Evolutionary conservation across 768 basidiomycete species (phyloP).

Genomic region (Daedalea quercina): DNA sequence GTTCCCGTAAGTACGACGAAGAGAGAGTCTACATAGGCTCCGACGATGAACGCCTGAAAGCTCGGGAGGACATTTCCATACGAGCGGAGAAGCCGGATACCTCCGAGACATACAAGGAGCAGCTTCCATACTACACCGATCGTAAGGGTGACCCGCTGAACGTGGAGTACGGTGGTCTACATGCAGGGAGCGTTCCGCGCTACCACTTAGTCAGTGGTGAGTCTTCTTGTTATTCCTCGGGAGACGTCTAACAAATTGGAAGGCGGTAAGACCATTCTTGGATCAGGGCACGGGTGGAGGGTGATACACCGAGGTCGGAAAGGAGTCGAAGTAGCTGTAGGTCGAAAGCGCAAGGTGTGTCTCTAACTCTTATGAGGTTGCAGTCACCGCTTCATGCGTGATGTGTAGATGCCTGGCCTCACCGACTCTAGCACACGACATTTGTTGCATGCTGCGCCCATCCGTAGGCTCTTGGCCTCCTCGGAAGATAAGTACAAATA

Average conservation of each 20-base stretch:
- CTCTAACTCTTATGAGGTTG: slow-evolving; percentile 2
- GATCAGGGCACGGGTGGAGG: slow-evolving; percentile 45
- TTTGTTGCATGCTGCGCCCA: slow-evolving; percentile 46
- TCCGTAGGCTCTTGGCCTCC: slow-evolving; percentile 38
- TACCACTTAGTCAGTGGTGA: slow-evolving; percentile 55
- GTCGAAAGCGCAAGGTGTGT: slow-evolving; percentile 20
- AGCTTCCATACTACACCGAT: slow-evolving; percentile 52
- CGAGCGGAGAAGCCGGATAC: slow-evolving; percentile 15
- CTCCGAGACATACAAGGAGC: slow-evolving; percentile 14
- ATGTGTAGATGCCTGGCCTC: slow-evolving; percentile 38
- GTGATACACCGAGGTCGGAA: slow-evolving; percentile 39
- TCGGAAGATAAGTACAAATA: slow-evolving; percentile 36
- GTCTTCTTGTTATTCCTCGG: slow-evolving; percentile 14
- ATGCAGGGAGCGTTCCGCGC: slow-evolving; percentile 59
- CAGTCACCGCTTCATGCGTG: not conserved
- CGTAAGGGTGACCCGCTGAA: slow-evolving; percentile 61
- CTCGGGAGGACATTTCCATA: slow-evolving; percentile 26
- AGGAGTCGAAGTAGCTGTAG: slow-evolving; percentile 52
- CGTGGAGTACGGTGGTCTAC: slow-evolving; percentile 58
- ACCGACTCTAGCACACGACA: slow-evolving; percentile 51
- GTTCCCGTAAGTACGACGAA: not conserved
- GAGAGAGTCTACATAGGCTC: slow-evolving; percentile 5
- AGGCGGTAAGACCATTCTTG: slow-evolving; percentile 61
- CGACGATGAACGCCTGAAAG: slow-evolving; percentile 28
- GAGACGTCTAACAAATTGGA: slow-evolving; percentile 41